phyloP scores from a whole-genome alignment of 495 filamentous ascomycete genomes.

The Aspergillus nanangensis region DNA sequence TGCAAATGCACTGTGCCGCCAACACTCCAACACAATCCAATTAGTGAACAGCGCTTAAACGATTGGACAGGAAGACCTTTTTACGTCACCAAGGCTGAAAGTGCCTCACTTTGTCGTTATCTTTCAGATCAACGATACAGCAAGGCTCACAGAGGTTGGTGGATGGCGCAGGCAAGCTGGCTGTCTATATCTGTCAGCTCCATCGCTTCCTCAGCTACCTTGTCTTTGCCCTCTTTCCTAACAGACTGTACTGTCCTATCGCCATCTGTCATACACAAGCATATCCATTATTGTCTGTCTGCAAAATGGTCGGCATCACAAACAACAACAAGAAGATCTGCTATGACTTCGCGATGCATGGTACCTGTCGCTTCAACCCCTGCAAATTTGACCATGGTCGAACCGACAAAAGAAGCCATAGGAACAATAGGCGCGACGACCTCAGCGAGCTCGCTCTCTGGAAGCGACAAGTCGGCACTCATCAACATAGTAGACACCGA shows the following conservation, averaged over 20 bases:
- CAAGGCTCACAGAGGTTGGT: conserved; percentile 2
- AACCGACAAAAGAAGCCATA: conserved; percentile 5
- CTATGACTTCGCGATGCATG: conserved; percentile 11
- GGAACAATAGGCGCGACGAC: not conserved
- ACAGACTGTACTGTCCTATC: conserved; percentile 3
- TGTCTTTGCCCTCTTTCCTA: not conserved
- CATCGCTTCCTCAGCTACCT: not conserved
- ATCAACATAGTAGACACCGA: not conserved
- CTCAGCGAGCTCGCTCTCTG: conserved; percentile 7
- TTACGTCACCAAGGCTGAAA: conserved; percentile 3
- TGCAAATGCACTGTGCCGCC: conserved; percentile 9
- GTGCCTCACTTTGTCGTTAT: conserved; percentile 4
- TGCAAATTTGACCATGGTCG: conserved; percentile 12
- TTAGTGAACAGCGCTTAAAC: conserved; percentile 9
- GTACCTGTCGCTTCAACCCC: conserved; percentile 10
- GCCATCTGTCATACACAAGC: conserved; percentile 5
- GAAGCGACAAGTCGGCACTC: conserved; percentile 6
- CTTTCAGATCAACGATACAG: conserved; percentile 2
- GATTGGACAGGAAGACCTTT: conserved; percentile 7
- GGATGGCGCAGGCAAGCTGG: not conserved
- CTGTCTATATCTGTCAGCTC: conserved; percentile 6
- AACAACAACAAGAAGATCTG: conserved; percentile 8
- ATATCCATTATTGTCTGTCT: not conserved
- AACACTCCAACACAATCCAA: conserved; percentile 6
- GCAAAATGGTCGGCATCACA: conserved; percentile 7